Conservation (phyloP, 805 yeast species). For the Starmerella roubikii region DNA sequence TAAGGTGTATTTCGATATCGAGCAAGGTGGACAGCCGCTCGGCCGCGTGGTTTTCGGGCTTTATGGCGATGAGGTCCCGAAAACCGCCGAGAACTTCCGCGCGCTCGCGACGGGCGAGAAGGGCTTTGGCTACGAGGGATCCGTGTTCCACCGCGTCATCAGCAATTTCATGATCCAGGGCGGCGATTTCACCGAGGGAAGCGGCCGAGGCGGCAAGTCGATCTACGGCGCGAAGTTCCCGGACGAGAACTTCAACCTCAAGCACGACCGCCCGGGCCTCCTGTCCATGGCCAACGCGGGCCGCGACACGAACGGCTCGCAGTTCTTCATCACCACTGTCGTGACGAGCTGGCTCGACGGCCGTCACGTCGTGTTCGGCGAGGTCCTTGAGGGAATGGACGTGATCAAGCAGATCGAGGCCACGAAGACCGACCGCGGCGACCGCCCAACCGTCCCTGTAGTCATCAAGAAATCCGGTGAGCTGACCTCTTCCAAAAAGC, state of each 20-base stretch:
- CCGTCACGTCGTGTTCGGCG: slow-evolving; percentile 92
- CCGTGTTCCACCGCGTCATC: slow-evolving; percentile 63
- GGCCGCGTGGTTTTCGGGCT: slow-evolving; percentile 82
- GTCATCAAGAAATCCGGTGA: slow-evolving; percentile 63
- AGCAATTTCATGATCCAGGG: slow-evolving; percentile 72
- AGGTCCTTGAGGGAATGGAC: slow-evolving; percentile 73
- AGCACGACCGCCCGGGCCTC: slow-evolving; percentile 48
- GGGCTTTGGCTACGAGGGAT: slow-evolving; percentile 47
- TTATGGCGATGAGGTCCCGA: slow-evolving; percentile 75
- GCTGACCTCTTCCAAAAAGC: slow-evolving; percentile 22
- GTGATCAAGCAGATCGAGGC: slow-evolving; percentile 61
- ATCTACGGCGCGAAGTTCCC: slow-evolving; percentile 59
- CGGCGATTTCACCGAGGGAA: slow-evolving; percentile 57
- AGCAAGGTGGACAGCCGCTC: slow-evolving; percentile 59
- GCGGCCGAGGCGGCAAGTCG: slow-evolving; percentile 66
- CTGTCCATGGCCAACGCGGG: slow-evolving; percentile 73
- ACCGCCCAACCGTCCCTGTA: slow-evolving; percentile 56
- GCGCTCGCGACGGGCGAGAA: slow-evolving; percentile 67
- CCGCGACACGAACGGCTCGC: slow-evolving; percentile 66
- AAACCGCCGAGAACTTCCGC: slow-evolving; percentile 79
- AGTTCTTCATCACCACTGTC: slow-evolving; percentile 89
- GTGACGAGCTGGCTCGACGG: slow-evolving; percentile 87
- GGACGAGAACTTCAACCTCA: slow-evolving; percentile 61
- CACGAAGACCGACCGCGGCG: slow-evolving; percentile 55
- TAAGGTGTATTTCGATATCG: slow-evolving; percentile 73